Conservation (phyloP, 345 rosid genomes). For the Acer saccharum region DNA sequence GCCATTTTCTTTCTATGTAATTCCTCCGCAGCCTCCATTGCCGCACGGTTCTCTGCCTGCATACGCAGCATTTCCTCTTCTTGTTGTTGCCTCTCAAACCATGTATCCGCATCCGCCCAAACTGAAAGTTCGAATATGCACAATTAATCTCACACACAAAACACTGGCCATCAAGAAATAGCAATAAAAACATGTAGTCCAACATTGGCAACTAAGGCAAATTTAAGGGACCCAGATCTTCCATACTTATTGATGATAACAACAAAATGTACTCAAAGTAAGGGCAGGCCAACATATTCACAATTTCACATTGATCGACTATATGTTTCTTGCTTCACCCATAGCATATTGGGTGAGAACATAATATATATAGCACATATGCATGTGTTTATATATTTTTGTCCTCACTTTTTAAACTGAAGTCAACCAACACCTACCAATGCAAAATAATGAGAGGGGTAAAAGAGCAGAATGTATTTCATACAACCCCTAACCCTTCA, state of each 20-base stretch:
- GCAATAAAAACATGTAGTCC: too few species aligned
- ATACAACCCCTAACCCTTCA: not conserved
- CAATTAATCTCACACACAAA: constrained; percentile 2
- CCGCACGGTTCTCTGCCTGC: constrained; percentile 84
- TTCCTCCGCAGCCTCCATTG: constrained; percentile 89
- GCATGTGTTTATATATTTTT: not conserved
- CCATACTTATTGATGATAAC: too few species aligned
- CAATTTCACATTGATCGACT: not conserved
- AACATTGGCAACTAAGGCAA: too few species aligned
- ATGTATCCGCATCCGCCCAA: constrained; percentile 99
- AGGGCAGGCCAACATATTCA: not conserved
- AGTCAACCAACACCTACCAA: not conserved
- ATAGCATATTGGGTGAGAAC: not conserved
- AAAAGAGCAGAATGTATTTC: not conserved
- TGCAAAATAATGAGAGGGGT: not conserved
- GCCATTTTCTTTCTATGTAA: constrained; percentile 87
- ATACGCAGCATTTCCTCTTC: constrained; percentile 80
- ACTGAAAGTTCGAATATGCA: constrained; percentile 43
- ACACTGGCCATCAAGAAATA: not conserved
- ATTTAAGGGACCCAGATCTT: too few species aligned
- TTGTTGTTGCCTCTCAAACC: constrained; percentile 96
- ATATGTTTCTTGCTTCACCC: not conserved
- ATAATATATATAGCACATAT: not conserved
- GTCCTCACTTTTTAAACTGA: not conserved
- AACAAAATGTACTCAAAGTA: not conserved